Percentiles rank a stretch among this genome's conserved stretches.
Conservation (phyloP, 2,329 filamentous ascomycete species). For the Sordariomycetes sp. region DNA sequence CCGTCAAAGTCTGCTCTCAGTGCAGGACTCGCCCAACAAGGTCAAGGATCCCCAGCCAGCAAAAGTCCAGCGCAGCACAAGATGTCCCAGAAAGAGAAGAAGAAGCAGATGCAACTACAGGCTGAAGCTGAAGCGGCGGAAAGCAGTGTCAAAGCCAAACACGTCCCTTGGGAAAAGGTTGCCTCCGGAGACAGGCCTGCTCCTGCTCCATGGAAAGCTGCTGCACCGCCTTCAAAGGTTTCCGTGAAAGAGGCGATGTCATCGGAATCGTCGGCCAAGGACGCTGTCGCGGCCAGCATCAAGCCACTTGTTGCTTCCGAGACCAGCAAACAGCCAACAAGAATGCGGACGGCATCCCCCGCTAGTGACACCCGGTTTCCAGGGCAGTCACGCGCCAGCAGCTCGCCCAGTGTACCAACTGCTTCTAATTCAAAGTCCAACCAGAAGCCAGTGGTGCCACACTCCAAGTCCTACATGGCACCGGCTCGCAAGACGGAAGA, state of each 20-base stretch:
- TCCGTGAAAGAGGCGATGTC: conserved; percentile 40
- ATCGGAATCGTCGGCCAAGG: conserved; percentile 14
- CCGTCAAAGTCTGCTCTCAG: conserved; percentile 45
- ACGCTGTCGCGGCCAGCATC: conserved; percentile 15
- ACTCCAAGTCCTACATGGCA: conserved; percentile 52
- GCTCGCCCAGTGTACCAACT: conserved; percentile 17
- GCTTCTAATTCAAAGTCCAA: conserved; percentile 17
- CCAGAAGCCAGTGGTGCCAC: conserved; percentile 39
- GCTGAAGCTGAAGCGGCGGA: conserved; percentile 32
- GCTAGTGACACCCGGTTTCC: conserved; percentile 57
- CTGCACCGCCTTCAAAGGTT: conserved; percentile 35
- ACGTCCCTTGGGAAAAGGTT: conserved; percentile 35
- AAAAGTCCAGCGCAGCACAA: conserved; percentile 42
- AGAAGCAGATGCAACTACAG: conserved; percentile 67
- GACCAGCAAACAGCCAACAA: conserved; percentile 24
- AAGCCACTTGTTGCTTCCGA: conserved; percentile 36
- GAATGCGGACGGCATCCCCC: conserved; percentile 45
- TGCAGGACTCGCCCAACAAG: conserved; percentile 40
- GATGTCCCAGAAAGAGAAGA: conserved; percentile 86
- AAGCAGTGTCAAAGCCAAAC: conserved; percentile 16
- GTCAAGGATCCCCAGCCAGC: conserved; percentile 21
- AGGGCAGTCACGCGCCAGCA: conserved; percentile 39
- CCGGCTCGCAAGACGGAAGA: conserved; percentile 49
- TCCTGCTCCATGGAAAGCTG: conserved; percentile 58
- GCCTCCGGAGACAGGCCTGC: conserved; percentile 28